Evolutionary conservation across 129 eudicot genomes (phyloP).

Genomic region (Lactuca sativa): DNA sequence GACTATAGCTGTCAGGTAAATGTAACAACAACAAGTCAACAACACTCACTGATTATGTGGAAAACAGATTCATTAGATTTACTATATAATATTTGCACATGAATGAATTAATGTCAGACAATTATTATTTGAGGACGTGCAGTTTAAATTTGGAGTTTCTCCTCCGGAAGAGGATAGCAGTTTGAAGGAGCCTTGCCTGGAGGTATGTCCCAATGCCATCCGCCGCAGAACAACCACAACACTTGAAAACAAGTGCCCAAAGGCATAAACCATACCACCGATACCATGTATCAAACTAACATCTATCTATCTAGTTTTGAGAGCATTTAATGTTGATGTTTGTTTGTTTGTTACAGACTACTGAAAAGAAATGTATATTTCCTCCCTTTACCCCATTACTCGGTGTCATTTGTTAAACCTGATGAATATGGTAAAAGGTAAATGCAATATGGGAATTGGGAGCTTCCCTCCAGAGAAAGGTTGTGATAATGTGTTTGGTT

Average conservation of each 20-base stretch:
- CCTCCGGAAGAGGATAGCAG: conserved; percentile 66
- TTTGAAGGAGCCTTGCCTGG: conserved; percentile 78
- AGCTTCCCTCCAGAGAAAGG: no score
- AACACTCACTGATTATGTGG: not conserved
- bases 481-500: no score
- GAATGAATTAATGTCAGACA: no score
- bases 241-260: conserved; percentile 59
- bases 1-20: conserved; percentile 93
- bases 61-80: not conserved
- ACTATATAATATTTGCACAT: no score
- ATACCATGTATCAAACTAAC: not conserved
- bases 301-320: no score
- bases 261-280: conserved; percentile 39
- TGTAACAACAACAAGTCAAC: not conserved
- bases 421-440: no score
- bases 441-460: no score
- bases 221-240: conserved; percentile 36
- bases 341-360: no score
- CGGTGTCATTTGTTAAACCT: no score
- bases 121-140: conserved; percentile 5
- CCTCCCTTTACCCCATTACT: no score
- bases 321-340: no score
- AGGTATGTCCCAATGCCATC: conserved; percentile 68
- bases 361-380: no score
- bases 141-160: conserved; percentile 81